phyloP scores from a whole-genome alignment of 2,329 filamentous ascomycete species.

The Sporothrix pallida region DNA sequence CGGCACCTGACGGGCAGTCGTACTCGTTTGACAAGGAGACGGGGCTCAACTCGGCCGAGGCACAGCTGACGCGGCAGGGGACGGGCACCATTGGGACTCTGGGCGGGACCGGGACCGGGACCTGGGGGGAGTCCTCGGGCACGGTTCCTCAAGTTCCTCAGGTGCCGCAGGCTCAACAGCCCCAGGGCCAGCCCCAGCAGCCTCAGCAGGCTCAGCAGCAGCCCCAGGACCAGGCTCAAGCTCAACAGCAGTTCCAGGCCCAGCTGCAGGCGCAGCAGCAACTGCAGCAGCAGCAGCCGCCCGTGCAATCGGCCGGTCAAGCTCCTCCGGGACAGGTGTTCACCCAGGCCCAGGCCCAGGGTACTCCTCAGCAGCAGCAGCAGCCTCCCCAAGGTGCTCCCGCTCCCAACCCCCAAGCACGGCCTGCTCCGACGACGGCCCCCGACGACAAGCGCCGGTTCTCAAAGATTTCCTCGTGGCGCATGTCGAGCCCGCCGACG shows the following conservation, averaged over 20 bases:
- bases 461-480: constrained; percentile 35
- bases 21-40: constrained; percentile 61
- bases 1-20: constrained; percentile 37
- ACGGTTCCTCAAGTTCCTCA: constrained; percentile 18
- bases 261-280: neutral
- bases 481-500: constrained; percentile 35
- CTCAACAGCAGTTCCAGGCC: neutral
- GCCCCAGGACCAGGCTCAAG: neutral
- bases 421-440: neutral
- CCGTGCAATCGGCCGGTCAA: neutral
- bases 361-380: neutral
- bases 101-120: neutral
- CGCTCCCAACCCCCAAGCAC: neutral
- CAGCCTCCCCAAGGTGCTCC: neutral
- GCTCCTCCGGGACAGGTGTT: no score
- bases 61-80: constrained; percentile 23
- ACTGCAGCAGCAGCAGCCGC: neutral
- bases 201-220: constrained; percentile 10
- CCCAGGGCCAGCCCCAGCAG: neutral
- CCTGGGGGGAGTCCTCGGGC: constrained; percentile 1
- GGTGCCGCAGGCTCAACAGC: constrained; percentile 27
- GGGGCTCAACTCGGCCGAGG: constrained; percentile 42
- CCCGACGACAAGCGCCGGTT: constrained; percentile 35
- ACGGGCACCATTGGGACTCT: neutral
- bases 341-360: neutral